phyloP scores from a whole-genome alignment of 2,329 filamentous ascomycete species.

The Diplodia seriata region DNA sequence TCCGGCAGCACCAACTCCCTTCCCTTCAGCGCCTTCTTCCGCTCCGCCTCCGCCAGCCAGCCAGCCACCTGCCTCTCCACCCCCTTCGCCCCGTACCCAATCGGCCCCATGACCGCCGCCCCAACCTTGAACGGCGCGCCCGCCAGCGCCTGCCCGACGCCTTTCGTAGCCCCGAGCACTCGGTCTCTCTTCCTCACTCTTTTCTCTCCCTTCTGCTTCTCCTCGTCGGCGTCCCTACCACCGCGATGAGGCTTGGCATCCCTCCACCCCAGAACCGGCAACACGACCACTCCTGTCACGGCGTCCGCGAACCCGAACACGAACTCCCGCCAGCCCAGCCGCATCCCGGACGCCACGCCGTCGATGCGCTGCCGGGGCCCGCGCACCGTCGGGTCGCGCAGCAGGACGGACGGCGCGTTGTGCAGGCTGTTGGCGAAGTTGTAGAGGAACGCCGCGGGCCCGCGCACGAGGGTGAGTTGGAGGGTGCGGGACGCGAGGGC shows the following conservation, averaged over 20 bases:
- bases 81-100: slow-evolving; percentile 7
- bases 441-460: not conserved
- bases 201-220: not conserved
- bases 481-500: not conserved
- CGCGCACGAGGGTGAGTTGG: not conserved
- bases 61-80: slow-evolving; percentile 2
- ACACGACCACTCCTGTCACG: not conserved
- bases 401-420: slow-evolving; percentile 4
- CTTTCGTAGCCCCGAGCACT: not conserved
- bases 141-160: not conserved
- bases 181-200: not conserved
- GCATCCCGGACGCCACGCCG: not conserved
- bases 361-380: not conserved
- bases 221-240: not conserved
- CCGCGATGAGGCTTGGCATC: not conserved
- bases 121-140: not conserved
- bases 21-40: not conserved
- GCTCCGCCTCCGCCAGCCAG: slow-evolving; percentile 2
- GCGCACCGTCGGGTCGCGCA: slow-evolving; percentile 10
- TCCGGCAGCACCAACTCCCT: not conserved
- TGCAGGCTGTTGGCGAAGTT: not conserved
- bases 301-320: not conserved
- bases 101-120: not conserved
- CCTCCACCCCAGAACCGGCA: not conserved
- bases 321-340: not conserved